Conservation (phyloP, 306 rosid genomes). For the Albizia julibrissin region DNA sequence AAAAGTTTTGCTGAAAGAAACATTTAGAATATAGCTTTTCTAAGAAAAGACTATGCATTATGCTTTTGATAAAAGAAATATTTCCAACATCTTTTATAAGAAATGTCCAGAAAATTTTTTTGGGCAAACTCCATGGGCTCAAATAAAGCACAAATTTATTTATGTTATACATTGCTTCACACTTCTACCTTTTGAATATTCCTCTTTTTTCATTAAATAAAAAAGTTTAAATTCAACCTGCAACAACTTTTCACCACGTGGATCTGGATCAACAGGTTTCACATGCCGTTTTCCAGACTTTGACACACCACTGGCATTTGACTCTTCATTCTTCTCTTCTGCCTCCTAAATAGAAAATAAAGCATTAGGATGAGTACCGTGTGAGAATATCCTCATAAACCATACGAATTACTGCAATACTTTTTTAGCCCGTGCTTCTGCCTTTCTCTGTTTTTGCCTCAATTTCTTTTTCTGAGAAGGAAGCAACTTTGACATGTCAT, state of each 20-base stretch:
- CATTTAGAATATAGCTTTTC: neutral
- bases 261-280: constrained; percentile 93
- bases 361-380: constrained; percentile 15
- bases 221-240: constrained; percentile 53
- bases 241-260: constrained; percentile 84
- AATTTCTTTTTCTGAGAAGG: constrained; percentile 96
- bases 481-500: constrained; percentile 75
- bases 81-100: neutral
- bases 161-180: neutral
- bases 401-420: constrained; percentile 35
- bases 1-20: neutral
- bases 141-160: neutral
- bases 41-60: neutral
- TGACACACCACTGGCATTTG: constrained; percentile 53
- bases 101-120: neutral
- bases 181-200: neutral
- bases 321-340: constrained; percentile 84
- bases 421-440: constrained; percentile 94
- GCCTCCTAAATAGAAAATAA: constrained; percentile 71
- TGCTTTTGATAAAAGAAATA: neutral
- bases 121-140: neutral
- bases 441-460: constrained; percentile 96
- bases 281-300: constrained; percentile 86
- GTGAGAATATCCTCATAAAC: neutral
- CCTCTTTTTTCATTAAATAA: neutral